phyloP scores from a whole-genome alignment of 257 asterid genomes.

The Craterostigma plantagineum region DNA sequence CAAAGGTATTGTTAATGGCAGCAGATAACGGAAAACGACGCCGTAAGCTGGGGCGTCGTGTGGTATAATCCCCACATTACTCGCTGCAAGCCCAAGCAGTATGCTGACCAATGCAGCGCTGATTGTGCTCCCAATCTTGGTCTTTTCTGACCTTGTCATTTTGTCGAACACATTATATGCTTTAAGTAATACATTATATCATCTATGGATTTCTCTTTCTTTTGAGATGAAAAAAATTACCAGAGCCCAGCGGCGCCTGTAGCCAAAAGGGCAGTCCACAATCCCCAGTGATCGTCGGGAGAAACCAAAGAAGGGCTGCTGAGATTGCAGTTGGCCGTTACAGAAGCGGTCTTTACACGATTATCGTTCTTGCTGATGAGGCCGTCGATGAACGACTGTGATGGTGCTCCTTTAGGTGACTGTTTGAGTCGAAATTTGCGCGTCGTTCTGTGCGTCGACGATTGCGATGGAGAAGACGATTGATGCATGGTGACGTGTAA shows the following conservation, averaged over 20 bases:
- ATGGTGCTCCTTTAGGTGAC: too few relatives aligned
- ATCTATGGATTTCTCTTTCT: background rate
- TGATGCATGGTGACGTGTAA: too few relatives aligned
- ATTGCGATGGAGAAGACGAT: too few relatives aligned
- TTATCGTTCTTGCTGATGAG: too few relatives aligned
- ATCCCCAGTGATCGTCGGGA: slow-evolving; percentile 94
- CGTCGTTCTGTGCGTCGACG: too few relatives aligned
- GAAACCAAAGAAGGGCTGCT: slow-evolving; percentile 15
- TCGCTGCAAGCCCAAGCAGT: slow-evolving; percentile 61
- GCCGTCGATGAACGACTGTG: too few relatives aligned
- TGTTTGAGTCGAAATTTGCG: too few relatives aligned
- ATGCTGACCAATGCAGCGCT: slow-evolving; percentile 86
- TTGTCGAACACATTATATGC: too few relatives aligned
- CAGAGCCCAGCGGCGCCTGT: slow-evolving; percentile 92
- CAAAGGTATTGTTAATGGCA: slow-evolving; percentile 82
- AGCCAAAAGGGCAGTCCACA: slow-evolving; percentile 85
- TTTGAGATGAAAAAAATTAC: slow-evolving; percentile 12
- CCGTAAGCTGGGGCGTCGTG: slow-evolving; percentile 60
- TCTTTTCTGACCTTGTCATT: slow-evolving; percentile 66
- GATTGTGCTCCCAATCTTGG: slow-evolving; percentile 63
- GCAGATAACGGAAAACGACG: slow-evolving; percentile 47
- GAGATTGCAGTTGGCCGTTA: too few relatives aligned
- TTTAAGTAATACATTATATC: background rate
- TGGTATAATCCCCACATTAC: slow-evolving; percentile 72
- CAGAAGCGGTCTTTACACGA: too few relatives aligned